Percentiles rank a stretch among this genome's conserved stretches.
phyloP scores from a whole-genome alignment of 495 filamentous ascomycete genomes.

The Talaromyces borbonicus region DNA sequence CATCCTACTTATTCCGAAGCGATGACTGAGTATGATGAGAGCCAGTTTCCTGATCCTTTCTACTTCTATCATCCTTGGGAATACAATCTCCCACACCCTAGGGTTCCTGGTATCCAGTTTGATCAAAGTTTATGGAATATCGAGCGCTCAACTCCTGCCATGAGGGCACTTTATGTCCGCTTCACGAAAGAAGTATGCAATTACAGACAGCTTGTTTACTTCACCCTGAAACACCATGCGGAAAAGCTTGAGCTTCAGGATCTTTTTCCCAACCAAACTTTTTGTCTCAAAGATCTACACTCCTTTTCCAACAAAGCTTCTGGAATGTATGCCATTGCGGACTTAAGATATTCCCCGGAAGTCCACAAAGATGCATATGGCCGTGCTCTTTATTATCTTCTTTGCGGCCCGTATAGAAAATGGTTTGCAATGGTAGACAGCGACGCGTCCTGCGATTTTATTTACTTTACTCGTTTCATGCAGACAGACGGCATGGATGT shows the following conservation, averaged over 20 bases:
- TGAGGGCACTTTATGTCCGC: neutral
- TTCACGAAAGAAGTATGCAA: neutral
- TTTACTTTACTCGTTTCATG: neutral
- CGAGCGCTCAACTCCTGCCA: too few species aligned
- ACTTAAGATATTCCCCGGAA: too few species aligned
- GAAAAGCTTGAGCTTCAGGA: neutral
- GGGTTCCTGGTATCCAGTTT: neutral
- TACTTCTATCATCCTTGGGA: neutral
- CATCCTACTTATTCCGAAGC: too few species aligned
- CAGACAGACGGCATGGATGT: neutral
- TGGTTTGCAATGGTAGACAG: neutral
- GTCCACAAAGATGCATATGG: too few species aligned
- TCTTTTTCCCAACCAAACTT: neutral
- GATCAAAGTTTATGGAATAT: too few species aligned
- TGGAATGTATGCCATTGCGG: neutral
- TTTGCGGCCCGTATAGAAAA: too few species aligned
- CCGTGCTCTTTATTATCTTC: too few species aligned
- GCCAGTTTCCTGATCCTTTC: too few species aligned
- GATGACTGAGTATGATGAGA: too few species aligned
- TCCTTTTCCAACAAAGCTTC: neutral
- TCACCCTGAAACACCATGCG: neutral
- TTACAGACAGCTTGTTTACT: neutral
- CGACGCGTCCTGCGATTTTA: neutral
- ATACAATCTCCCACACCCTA: neutral
- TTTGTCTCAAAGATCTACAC: neutral